These are phyloP conservation scores for Yueomyces sp. DNA, from an alignment of 1,139 yeast species.

Conservation along the genomic window DNA sequence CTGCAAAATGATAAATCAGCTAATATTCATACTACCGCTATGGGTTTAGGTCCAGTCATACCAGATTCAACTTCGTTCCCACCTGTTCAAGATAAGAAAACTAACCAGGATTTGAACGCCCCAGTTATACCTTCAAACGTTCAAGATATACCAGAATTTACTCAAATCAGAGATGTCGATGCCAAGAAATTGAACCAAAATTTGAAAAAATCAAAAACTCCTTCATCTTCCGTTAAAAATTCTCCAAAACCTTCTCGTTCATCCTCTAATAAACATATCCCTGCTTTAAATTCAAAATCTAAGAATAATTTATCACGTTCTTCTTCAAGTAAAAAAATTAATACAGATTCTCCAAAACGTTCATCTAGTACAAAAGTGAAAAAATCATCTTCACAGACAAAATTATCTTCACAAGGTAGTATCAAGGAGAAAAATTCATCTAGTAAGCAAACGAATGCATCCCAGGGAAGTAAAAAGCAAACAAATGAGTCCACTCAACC, in stretches of 20 bases:
- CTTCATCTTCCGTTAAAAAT: too few relatives aligned
- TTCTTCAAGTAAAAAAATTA: background rate
- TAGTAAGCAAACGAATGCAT: too few relatives aligned
- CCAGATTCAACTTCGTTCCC: background rate
- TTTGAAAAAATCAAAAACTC: slow-evolving; percentile 3
- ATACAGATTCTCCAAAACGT: background rate
- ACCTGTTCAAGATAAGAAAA: background rate
- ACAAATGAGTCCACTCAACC: too few relatives aligned
- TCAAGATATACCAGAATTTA: slow-evolving; percentile 5
- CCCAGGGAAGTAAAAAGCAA: too few relatives aligned
- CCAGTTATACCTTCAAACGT: background rate
- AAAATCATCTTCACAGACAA: too few relatives aligned
- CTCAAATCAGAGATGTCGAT: slow-evolving; percentile 28
- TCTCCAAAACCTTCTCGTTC: too few relatives aligned
- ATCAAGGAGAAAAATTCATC: too few relatives aligned
- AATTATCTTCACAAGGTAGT: too few relatives aligned
- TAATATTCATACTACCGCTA: too few relatives aligned
- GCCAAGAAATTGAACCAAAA: slow-evolving; percentile 13
- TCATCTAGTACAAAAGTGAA: too few relatives aligned
- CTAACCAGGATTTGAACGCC: background rate
- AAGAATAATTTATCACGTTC: background rate
- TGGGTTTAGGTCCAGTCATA: background rate
- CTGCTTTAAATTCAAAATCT: too few relatives aligned
- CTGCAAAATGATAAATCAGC: background rate
- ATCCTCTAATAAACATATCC: too few relatives aligned